Percentiles rank a stretch among this genome's conserved stretches.
Conservation (phyloP, 2,329 filamentous ascomycete genomes). For the Trichoderma sp. region DNA sequence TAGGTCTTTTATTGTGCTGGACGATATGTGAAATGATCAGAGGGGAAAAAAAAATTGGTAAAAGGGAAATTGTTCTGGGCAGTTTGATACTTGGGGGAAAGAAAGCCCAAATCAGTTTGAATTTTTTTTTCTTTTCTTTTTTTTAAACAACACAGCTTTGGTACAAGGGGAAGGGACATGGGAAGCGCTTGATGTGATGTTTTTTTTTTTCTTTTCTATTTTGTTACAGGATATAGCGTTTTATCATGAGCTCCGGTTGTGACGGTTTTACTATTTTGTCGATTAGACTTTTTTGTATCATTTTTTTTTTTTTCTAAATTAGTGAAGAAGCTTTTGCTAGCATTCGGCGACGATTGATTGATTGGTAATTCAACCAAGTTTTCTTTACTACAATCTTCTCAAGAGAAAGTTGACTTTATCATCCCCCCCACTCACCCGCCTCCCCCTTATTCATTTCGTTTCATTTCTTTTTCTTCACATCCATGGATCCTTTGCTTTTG, state of each 20-base stretch:
- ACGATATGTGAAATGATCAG: background rate
- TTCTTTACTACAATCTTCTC: background rate
- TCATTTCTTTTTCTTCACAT: background rate
- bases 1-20: background rate
- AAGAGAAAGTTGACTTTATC: background rate
- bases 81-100: background rate
- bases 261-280: background rate
- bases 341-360: constrained; percentile 11
- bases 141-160: background rate
- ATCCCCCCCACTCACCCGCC: too few relatives aligned
- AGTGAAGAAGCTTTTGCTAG: background rate
- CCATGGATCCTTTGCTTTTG: too few relatives aligned
- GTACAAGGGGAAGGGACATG: background rate
- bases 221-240: background rate
- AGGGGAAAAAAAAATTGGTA: background rate
- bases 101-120: background rate
- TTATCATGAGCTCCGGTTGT: background rate
- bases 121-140: background rate
- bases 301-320: background rate
- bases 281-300: constrained; percentile 6
- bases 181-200: background rate
- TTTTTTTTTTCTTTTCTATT: too few relatives aligned
- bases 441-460: background rate
- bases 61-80: background rate
- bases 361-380: constrained; percentile 2